Base-by-base conservation (phyloP, 2,329 filamentous ascomycete genomes). In the Periglandula ipomoeae region DNA sequence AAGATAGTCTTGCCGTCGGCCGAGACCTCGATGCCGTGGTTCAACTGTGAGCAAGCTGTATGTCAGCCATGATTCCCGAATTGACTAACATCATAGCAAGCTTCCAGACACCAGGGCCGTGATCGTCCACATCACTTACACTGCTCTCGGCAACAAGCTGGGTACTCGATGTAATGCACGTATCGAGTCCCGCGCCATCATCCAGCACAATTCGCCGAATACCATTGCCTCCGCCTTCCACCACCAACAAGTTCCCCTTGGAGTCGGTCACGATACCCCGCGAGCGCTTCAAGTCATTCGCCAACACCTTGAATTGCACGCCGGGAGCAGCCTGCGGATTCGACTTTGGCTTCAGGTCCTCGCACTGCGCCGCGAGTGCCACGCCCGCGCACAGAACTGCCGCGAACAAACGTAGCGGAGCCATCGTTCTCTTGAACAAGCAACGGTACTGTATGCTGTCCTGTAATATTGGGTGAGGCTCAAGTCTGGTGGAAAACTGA, bases 11-110 rank as follows among this genome's bases (percentile, higher is more conserved):
- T 68, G 38, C 71, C 70, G 58, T 77, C 70, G 8, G 56, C 53
- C 0, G 69, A 71, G 8, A 78, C 58, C 0, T 71, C 68, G 47
- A 77, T 65, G 38, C 73, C 73, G 55, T 78, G 74, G 55, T 73
- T 76, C 9, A 77, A 61, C 69, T 74, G 51, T 2, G 1, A 19
- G 15, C 30, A n/a, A 26, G 10, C 40, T 17, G 17, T 3, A 7
- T 10, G 13, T 35, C 24, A 35, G 44, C 35, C 27, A 32, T n/a
- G n/a, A n/a, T n/a, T n/a, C n/a, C n/a, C n/a, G n/a, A n/a, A n/a
- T n/a, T n/a, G n/a, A n/a, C n/a, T n/a, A n/a, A n/a, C n/a, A n/a
- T n/a, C n/a, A n/a, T n/a, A n/a, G n/a, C n/a, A n/a, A n/a, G n/a
- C n/a, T n/a, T n/a, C n/a, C n/a, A n/a, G n/a, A n/a, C n/a, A n/a